Conservation (phyloP, 2,329 filamentous ascomycete species). For the Colletotrichum trifolii region DNA sequence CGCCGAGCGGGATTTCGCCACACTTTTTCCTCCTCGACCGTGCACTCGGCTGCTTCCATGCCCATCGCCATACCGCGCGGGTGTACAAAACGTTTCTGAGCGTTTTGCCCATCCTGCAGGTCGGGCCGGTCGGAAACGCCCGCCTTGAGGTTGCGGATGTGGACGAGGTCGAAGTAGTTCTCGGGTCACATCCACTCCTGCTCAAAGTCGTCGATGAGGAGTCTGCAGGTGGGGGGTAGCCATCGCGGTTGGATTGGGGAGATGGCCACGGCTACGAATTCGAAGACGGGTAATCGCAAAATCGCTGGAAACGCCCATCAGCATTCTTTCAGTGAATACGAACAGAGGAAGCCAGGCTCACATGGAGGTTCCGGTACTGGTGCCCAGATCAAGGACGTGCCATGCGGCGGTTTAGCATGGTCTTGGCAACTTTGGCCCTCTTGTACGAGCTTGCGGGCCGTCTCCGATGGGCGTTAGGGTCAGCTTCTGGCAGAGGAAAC, state of each 20-base stretch:
- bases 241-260: constrained; percentile 67
- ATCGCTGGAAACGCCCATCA: constrained; percentile 52
- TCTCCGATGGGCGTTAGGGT: too few species aligned
- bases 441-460: too few species aligned
- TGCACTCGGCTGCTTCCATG: constrained; percentile 41
- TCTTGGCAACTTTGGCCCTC: too few species aligned
- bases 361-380: too few species aligned
- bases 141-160: constrained; percentile 65
- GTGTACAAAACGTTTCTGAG: constrained; percentile 39
- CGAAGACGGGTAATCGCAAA: constrained; percentile 52
- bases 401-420: too few species aligned
- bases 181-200: constrained; percentile 58
- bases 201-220: constrained; percentile 72
- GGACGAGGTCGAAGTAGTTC: constrained; percentile 68
- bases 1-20: constrained; percentile 33
- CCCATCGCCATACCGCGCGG: constrained; percentile 32
- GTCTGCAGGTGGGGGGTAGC: constrained; percentile 71
- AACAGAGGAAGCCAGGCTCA: too few species aligned
- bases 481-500: too few species aligned
- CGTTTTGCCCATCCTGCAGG: constrained; percentile 45
- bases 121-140: constrained; percentile 61
- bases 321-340: too few species aligned
- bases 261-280: constrained; percentile 63
- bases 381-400: too few species aligned
- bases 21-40: constrained; percentile 25